Evolutionary conservation across 2,329 filamentous ascomycete species (phyloP), one percentile per base, ranked within the genome.

Genomic region (Sarocladium brachiariae): DNA sequence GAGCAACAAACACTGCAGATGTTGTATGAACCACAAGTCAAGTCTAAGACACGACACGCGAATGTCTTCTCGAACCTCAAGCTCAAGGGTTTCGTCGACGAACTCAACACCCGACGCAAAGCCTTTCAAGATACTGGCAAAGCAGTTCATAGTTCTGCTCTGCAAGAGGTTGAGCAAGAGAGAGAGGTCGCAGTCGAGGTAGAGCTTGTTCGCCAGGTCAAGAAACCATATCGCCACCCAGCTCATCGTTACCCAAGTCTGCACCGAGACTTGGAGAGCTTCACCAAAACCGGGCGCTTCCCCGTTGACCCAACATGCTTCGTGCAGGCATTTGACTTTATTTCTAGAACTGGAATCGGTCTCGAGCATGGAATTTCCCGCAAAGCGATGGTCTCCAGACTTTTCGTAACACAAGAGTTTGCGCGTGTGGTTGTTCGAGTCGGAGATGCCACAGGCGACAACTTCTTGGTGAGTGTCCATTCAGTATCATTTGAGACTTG

Each of bases 131-230:
- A 31, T 39, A 18, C 37, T 33, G 8, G 37, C 31, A 34, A 18
- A 34, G 9, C 50, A 51, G 41, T 10, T 50, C 1, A 50, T 30
- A 2, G 2, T n/a, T 2, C 10, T 0, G 75, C 77, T 0, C 61
- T 86, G 0, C 72, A 84, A 45, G 83, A 87, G 50, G 81, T 77
- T 0, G 75, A 77, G 34, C 73, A 77, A 52, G 78, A 84, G 55
- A 66, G 80, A 14, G 80, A 85, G 53, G 71, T 83, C 0, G 79
- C 76, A 2, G 70, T 75, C 14, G 74, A 84, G 54, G 71, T 83
- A 0, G 79, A 85, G 51, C 65, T 71, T 6, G 71, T 82, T 0
- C 74, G 80, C 0, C 72, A 83, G 54, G 65, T 75, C 2, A 73
- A 83, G 57, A 74, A 69, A 24, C 74, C 71, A 0, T 33, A 61